Base-by-base conservation (phyloP, 495 filamentous ascomycete genomes). In the Letharia columbiana region DNA sequence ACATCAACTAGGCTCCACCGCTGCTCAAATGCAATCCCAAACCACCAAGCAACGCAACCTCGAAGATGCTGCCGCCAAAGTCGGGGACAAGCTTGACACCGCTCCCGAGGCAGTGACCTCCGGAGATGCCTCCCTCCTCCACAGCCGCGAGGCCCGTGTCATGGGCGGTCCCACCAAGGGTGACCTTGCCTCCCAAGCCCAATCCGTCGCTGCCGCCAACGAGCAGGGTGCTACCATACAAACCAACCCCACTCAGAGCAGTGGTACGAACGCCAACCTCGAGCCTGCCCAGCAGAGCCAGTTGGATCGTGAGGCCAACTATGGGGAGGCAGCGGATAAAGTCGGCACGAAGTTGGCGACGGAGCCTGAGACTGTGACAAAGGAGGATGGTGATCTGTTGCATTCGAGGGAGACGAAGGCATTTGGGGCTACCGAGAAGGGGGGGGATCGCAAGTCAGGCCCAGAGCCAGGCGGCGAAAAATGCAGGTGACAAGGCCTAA, bases 1-100 rank as follows among this genome's bases (percentile, higher is more conserved):
- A 68, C 37, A n/a, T 37, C 17, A 18, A 35, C 4, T n/a, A 71
- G 69, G 67, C 59, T 74, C 73, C 10, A 69, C 68, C 23, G 67
- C 75, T n/a, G 74, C 74, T 15, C 71, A 75, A 69, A 72, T 77
- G 71, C 75, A 77, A 60, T 72, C 68, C 50, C 50, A 75, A 39
- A 56, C 73, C n/a, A 68, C 69, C 54, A 71, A 73, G 40, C 62
- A 70, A 56, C 66, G 66, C 18, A 74, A 73, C 41, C 54, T 61
- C 33, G 62, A 69, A 45, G 35, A 65, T 20, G 59, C 42, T 6
- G 58, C 64, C 39, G 54, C 60, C 28, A 23, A 62, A 37, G 62
- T 71, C 37, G 60, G 23, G 37, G 35, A 57, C 28, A 73, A 67
- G 50, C 54, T 69, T 37, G 61, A 66, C 7, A 31, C 60, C 44